Percentiles rank a stretch among this genome's conserved stretches.
Conservation (phyloP, 2,329 filamentous ascomycete species). For the Colletotrichum cordylinicola region DNA sequence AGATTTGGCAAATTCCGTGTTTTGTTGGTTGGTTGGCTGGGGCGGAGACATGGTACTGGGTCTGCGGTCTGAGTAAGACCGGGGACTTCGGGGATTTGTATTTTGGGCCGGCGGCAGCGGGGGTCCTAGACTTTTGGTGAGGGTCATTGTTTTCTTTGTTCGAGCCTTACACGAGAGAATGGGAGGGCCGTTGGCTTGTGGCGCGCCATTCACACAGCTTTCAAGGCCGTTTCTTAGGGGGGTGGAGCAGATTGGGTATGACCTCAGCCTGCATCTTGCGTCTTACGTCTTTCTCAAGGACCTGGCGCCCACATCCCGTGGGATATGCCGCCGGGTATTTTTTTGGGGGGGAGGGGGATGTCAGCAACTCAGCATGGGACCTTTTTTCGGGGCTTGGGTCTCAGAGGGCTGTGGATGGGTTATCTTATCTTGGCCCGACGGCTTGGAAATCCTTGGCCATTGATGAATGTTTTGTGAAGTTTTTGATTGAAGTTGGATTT, state of each 20-base stretch:
- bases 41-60: neutral
- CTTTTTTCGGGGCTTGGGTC: neutral
- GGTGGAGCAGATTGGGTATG: neutral
- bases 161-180: neutral
- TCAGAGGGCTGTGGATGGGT: accelerated
- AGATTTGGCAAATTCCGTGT: neutral
- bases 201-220: neutral
- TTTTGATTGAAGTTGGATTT: neutral
- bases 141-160: neutral
- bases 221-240: too few relatives aligned
- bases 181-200: neutral
- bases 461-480: too few relatives aligned
- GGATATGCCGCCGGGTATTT: neutral
- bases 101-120: neutral
- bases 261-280: neutral
- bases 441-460: neutral
- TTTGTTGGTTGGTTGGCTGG: neutral
- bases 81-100: neutral
- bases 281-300: neutral
- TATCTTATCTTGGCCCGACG: neutral
- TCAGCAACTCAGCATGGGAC: neutral
- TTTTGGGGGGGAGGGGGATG: neutral
- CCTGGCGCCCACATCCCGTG: neutral
- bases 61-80: neutral
- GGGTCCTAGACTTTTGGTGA: neutral